A percentile compares a stretch with the other conserved stretches of the same genome.
Evolutionary conservation across 1,284 basidiomycete species (phyloP).

Genomic region (Wallemia ichthyophaga): DNA sequence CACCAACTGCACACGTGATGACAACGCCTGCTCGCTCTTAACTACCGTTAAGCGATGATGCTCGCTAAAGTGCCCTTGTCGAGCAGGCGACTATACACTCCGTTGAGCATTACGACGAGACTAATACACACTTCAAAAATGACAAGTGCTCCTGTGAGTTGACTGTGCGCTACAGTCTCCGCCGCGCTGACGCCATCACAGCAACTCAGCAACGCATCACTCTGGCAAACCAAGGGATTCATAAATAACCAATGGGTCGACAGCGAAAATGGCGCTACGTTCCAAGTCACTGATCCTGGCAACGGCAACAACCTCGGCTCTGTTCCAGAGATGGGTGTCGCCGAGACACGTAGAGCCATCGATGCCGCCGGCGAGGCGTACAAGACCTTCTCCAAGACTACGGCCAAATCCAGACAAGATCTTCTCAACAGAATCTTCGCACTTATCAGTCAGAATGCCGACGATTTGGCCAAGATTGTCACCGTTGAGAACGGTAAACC

Average conservation of each 20-base stretch:
- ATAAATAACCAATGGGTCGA: conserved; percentile 59
- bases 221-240: conserved; percentile 42
- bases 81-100: too few relatives aligned
- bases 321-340: conserved; percentile 55
- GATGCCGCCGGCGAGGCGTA: conserved; percentile 43
- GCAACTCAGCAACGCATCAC: conserved; percentile 32
- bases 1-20: too few relatives aligned
- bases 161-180: neutral
- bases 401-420: conserved; percentile 51
- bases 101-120: too few relatives aligned
- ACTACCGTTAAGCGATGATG: too few relatives aligned
- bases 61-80: too few relatives aligned
- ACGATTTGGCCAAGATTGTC: conserved; percentile 58
- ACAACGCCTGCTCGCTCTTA: too few relatives aligned
- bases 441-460: conserved; percentile 43
- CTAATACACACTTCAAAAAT: neutral
- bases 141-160: neutral
- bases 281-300: conserved; percentile 53
- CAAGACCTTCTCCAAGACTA: conserved; percentile 47
- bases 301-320: conserved; percentile 46
- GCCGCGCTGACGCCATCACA: neutral
- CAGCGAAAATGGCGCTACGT: conserved; percentile 35
- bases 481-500: conserved; percentile 81
- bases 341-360: conserved; percentile 51
- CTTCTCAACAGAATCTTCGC: conserved; percentile 38